Base-by-base conservation (phyloP, 805 yeast genomes). In the Torulaspora microellipsoides region DNA sequence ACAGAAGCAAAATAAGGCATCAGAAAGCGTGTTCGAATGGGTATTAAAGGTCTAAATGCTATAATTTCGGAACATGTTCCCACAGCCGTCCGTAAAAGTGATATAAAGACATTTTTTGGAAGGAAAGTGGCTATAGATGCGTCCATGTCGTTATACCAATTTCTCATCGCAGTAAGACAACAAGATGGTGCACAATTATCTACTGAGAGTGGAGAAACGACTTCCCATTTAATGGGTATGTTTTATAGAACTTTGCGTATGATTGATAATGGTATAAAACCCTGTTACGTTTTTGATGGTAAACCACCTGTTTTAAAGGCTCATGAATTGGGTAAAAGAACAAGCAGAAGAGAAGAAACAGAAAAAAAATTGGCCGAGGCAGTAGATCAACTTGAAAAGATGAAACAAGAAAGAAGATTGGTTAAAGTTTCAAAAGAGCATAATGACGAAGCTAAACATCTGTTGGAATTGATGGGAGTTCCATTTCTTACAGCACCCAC, bases 111-210 rank as follows among this genome's bases (percentile, higher is more conserved):
- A 12, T 77, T 89, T 36, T 84, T 86, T 58, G 99, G 99, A 1
- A 72, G 98, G 35, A 93, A 93, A 69, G 95, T 93, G n/a, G 99
- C 99, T 47, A 90, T 93, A 47, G 76, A 85, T 68, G 95, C 95
- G 2, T 90, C 98, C 8, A 93, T 93, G 99, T 88, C 95, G 53
- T 72, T 93, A 32, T 93, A 93, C 62, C 99, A 93, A 66, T 93
- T 91, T 59, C 72, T 93, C 38, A 90, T 93, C 59, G 97, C 98
- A 0, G 99, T 93, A 4, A 77, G 99, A 60, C 98, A 91, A 55
- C 89, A 85, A 45, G 98, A 93, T 59, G 99, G 99, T n/a, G 88
- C 81, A 49, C 95, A 89, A 61, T 72, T 93, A 58, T 81, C 93
- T 17, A 84, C 79, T 50, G 96, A 86, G 31, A 78, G 78, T 14